Conservation (phyloP, 192 early-diverging fungal genomes). For the Dispira simplex region DNA sequence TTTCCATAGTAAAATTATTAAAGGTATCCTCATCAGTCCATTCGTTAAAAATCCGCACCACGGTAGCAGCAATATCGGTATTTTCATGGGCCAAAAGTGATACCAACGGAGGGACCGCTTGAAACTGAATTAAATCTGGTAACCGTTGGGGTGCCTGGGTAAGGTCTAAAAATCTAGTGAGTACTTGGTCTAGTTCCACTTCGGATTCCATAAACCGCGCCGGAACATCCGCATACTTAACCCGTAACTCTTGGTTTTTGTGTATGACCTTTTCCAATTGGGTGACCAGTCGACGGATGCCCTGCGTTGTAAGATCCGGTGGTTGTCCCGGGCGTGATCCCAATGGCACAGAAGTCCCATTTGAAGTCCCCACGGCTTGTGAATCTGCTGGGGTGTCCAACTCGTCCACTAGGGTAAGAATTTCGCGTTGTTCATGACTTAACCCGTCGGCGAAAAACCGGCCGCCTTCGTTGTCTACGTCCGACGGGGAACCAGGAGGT, state of each 20-base stretch:
- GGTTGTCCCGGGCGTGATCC: not conserved
- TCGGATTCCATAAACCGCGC: slow-evolving; percentile 85
- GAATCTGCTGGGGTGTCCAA: slow-evolving; percentile 33
- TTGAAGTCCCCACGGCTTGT: not conserved
- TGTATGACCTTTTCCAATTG: slow-evolving; percentile 74
- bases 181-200: slow-evolving; percentile 82
- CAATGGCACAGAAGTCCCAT: not conserved
- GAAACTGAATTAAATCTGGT: slow-evolving; percentile 50
- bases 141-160: slow-evolving; percentile 73
- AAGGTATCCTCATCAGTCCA: slow-evolving; percentile 80
- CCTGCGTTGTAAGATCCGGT: slow-evolving; percentile 37
- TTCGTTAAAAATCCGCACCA: slow-evolving; percentile 78
- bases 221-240: slow-evolving; percentile 45
- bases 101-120: slow-evolving; percentile 42
- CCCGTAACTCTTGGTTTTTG: slow-evolving; percentile 77
- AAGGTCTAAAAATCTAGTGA: slow-evolving; percentile 56
- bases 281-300: slow-evolving; percentile 59
- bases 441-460: slow-evolving; percentile 79
- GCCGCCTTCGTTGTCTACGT: slow-evolving; percentile 50
- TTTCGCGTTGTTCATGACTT: slow-evolving; percentile 51
- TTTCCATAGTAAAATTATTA: slow-evolving; percentile 20
- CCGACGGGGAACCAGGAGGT: not conserved
- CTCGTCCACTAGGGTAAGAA: slow-evolving; percentile 74
- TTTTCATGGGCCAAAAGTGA: slow-evolving; percentile 84
- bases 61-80: slow-evolving; percentile 76